Evolutionary conservation across 2,329 filamentous ascomycete species (phyloP), one percentile per base, ranked within the genome.

Genomic region (Verruconis gallopava): DNA sequence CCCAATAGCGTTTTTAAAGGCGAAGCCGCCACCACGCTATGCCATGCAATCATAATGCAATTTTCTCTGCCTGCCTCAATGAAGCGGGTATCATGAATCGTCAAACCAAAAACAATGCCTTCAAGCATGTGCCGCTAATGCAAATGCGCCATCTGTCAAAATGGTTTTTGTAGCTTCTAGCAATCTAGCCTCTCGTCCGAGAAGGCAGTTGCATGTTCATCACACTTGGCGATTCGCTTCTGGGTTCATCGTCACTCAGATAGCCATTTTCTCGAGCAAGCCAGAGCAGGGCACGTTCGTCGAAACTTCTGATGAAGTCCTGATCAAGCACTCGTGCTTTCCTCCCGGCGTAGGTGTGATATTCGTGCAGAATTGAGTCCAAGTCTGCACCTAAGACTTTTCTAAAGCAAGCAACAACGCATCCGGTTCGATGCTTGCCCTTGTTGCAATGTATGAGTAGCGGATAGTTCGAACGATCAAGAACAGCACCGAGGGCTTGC

Each of bases 391-490:
- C 76, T 12, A 76, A 72, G 11, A 83, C 62, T 56, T 82, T 84
- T 48, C 86, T 78, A 47, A 93, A 71, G 44, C 82, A 78, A 14
- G 77, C 88, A 38, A 88, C 73, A n/a, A 91, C 80, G 55, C 86
- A 94, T 17, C 88, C 88, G 14, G 88, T 94, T 44, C 88, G 81
- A 56, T 95, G 88, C 72, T 84, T 91, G 56, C 88, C 88, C 51
- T 93, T 88, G 56, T 94, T 95, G 70, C 88, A 95, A 60, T 95
- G 88, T 37, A 95, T 73, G 30, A 94, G 69, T 9, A 95, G 61
- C 0, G 88, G 88, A 49, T 91, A 78, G 48, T 93, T 85, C 22
- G 68, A 62, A 38, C 71, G 71, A 53, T 93, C 74, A 41, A 89
- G 68, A 32, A 89, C 72, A 33, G 89, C 64, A 11, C 73, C 66